phyloP scores from a whole-genome alignment of 2,329 filamentous ascomycete species.

The Emergomyces orientalis region DNA sequence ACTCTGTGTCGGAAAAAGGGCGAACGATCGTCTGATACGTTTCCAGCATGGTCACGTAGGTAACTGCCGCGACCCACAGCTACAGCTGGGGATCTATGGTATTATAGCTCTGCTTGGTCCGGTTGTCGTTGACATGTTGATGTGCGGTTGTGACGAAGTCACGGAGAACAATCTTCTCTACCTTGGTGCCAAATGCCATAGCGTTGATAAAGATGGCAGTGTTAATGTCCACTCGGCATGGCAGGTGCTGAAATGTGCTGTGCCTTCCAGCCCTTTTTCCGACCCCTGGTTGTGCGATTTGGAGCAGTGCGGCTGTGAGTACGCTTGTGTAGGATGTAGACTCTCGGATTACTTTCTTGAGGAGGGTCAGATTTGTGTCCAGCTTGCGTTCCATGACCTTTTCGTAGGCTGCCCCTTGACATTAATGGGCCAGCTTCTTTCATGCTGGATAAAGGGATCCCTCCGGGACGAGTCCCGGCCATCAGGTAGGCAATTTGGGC shows the following conservation, averaged over 20 bases:
- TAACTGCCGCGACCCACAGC: slow-evolving; percentile 15
- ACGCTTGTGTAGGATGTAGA: slow-evolving; percentile 3
- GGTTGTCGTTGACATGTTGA: slow-evolving; percentile 10
- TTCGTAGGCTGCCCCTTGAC: not conserved
- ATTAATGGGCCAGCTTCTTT: not conserved
- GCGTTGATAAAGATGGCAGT: slow-evolving; percentile 19
- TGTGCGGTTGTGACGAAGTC: slow-evolving; percentile 14
- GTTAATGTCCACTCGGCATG: slow-evolving; percentile 21
- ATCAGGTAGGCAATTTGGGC: not conserved
- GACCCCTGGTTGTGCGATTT: slow-evolving; percentile 22
- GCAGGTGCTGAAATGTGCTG: slow-evolving; percentile 20
- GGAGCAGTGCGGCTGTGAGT: slow-evolving; percentile 19
- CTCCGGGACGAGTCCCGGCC: not conserved
- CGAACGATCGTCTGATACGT: slow-evolving; percentile 12
- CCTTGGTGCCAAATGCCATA: slow-evolving; percentile 14
- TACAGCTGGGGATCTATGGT: slow-evolving; percentile 14
- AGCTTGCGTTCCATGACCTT: not conserved
- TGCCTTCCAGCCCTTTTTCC: slow-evolving; percentile 22
- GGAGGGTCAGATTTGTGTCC: not conserved
- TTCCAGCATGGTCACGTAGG: slow-evolving; percentile 10
- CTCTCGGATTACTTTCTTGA: not conserved
- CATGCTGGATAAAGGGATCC: not conserved
- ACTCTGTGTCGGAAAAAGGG: slow-evolving; percentile 9
- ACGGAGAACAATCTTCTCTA: slow-evolving; percentile 9
- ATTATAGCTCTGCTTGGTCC: slow-evolving; percentile 8